Evolutionary conservation across 257 asterid genomes (phyloP), one percentile per base, ranked within the genome.

Genomic region (Cynanchum wilfordii): DNA sequence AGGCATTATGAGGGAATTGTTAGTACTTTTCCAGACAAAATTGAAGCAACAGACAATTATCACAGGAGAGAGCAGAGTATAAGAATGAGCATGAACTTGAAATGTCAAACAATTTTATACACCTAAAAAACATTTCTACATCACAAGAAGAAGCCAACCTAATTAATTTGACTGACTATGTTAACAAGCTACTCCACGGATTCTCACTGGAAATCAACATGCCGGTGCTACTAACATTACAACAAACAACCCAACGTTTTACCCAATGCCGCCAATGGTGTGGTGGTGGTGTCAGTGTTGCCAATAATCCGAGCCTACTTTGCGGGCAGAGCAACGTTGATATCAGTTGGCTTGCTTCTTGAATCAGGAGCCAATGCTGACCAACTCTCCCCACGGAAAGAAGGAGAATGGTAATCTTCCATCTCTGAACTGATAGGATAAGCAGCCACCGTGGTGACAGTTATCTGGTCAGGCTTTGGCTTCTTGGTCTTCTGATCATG

Each of bases 381-480:
- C 98, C 98, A 90, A 76, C 82, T 85, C 66, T 91, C 97, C 69
- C 87, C 89, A 1, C 87, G 92, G 73, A 89, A 86, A n/a, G 91
- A 79, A 47, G 93, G 56, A 27, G 77, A 82, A 33, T 79, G 89
- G 68, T 73, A 84, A 0, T 87, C 91, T 30, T 88, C 95, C 66
- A 70, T 62, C 36, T 82, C 90, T 22, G 90, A 67, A 65, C 78
- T 86, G 54, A 90, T 72, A 36, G 96, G 93, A 70, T 84, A 72
- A 50, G 88, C 81, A 67, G 93, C 74, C 10, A 82, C 38, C 7
- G 87, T 83, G 5, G 82, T 55, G 3, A 78, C 67, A 17, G 83
- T 27, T 74, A 82, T 36, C 0, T 86, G 69, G 44, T 90, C 96
- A 0, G 83, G 69, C 75, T 85, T 90, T 17, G 80, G 87, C 54